Percentiles rank a stretch among this genome's conserved stretches.
These are phyloP conservation scores for Aureobasidium subglaciale DNA, from an alignment of 2,329 filamentous ascomycete genomes.

Conservation along the genomic window DNA sequence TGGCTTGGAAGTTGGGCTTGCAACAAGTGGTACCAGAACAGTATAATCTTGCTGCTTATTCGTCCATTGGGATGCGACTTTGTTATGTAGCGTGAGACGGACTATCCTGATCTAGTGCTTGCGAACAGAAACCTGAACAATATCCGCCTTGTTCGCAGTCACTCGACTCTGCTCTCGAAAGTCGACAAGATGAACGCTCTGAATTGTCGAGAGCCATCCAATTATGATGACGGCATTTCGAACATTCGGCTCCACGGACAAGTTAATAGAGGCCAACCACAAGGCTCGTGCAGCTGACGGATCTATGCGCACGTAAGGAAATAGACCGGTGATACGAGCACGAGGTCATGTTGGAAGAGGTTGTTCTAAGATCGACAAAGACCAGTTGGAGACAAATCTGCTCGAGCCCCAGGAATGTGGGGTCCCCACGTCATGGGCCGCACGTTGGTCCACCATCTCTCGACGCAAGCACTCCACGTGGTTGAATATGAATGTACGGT, in stretches of 20 bases:
- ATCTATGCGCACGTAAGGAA: neutral
- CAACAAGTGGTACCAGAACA: slow-evolving; percentile 3
- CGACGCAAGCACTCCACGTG: slow-evolving; percentile 3
- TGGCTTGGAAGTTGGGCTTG: slow-evolving; percentile 8
- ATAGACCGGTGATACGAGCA: slow-evolving; percentile 8
- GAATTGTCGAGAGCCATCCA: neutral
- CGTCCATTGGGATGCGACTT: neutral
- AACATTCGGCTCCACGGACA: neutral
- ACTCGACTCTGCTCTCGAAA: neutral
- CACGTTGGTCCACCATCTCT: neutral
- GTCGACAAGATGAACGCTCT: neutral
- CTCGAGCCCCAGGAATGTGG: neutral
- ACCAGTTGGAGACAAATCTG: slow-evolving; percentile 5
- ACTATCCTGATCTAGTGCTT: neutral
- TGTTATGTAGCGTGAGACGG: neutral
- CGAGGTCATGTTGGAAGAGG: slow-evolving; percentile 3
- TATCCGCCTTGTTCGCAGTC: neutral
- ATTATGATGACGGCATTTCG: neutral
- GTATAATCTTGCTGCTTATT: slow-evolving; percentile 11
- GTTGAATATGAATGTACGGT: neutral
- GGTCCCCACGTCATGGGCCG: slow-evolving; percentile 9
- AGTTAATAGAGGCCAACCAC: neutral
- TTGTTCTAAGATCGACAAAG: neutral
- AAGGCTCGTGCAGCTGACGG: slow-evolving; percentile 7
- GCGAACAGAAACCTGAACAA: neutral